Conservation (phyloP, 805 yeast genomes). For the Myxozyma neotropica region DNA sequence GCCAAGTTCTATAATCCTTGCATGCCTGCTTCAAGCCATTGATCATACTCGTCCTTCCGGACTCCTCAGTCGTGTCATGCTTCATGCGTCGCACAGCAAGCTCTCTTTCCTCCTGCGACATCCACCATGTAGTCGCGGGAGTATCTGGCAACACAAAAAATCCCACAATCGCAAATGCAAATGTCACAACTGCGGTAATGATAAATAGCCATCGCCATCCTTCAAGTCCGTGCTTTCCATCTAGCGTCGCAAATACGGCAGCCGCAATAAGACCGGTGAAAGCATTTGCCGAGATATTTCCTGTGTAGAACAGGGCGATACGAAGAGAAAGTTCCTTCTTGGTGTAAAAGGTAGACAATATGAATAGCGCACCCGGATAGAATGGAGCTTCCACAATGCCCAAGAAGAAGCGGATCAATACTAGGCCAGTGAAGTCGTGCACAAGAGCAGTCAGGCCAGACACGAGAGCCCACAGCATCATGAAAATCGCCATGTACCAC, state of each 20-base stretch:
- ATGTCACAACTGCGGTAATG: constrained; percentile 49
- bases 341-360: constrained; percentile 45
- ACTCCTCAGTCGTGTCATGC: constrained; percentile 40
- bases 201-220: constrained; percentile 58
- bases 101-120: constrained; percentile 24
- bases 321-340: constrained; percentile 48
- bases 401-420: constrained; percentile 42
- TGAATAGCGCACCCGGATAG: constrained; percentile 45
- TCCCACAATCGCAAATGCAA: constrained; percentile 41
- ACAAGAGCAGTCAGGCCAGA: constrained; percentile 36
- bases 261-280: constrained; percentile 55
- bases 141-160: constrained; percentile 53
- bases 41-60: constrained; percentile 12
- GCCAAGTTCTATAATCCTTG: constrained; percentile 24
- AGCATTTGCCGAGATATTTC: constrained; percentile 55
- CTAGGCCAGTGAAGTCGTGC: constrained; percentile 43
- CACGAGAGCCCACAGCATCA: constrained; percentile 50
- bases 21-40: constrained; percentile 16
- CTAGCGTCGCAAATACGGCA: constrained; percentile 49
- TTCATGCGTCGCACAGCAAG: constrained; percentile 27
- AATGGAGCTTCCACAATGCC: constrained; percentile 47
- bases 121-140: constrained; percentile 42
- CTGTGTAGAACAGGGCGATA: constrained; percentile 46
- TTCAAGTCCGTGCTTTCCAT: constrained; percentile 44
- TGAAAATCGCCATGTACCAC: constrained; percentile 40